Evolutionary conservation across 352 stramenopile genomes (phyloP), one percentile per base, ranked within the genome.

Genomic region (Globisporangium rhizosaccharum): DNA sequence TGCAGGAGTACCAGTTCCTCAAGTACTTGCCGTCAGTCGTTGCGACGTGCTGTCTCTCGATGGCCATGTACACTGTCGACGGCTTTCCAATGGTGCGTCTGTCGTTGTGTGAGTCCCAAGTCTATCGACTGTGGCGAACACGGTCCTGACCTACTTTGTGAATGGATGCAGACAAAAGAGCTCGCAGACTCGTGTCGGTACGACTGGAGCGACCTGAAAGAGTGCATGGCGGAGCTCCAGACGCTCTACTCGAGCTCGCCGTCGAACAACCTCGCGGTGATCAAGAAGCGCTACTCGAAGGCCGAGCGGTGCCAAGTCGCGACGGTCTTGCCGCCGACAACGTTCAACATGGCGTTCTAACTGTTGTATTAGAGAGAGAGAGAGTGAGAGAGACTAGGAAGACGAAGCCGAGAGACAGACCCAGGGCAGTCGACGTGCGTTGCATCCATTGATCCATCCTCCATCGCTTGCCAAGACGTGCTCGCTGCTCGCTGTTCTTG

Each of bases 231-330:
- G 41, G 79, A 92, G 61, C 74, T 94, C 49, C 77, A 92, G 61
- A 86, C 75, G 51, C 62, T 94, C 57, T 94, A 92, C 68, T 87
- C 78, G 54, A 82, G 75, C 56, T 90, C 85, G 23, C 82, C 83
- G 55, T 87, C 80, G 20, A 90, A 90, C 71, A 89, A 88, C 51
- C 57, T 94, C 53, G 82, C 82, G 30, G 85, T 94, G 58, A 92
- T 94, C 65, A 92, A 92, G 70, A 94, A 94, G 66, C 82, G 85
- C 53, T 94, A 94, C 76, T 92, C 85, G 37, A 92, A 92, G 59
- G 75, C 84, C 30, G 85, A 94, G 56, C 65, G 85, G 36, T 88
- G 77, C 66, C 79, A 94, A 65, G 85, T 94, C 50, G 83, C 83
- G 28, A 72, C 71, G 48, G 73, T 92, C 41, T 62, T 90, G 26